A percentile compares a stretch with the other conserved stretches of the same genome.
phyloP scores from a whole-genome alignment of 108 stramenopile species.

The Parietichytrium sp. region DNA sequence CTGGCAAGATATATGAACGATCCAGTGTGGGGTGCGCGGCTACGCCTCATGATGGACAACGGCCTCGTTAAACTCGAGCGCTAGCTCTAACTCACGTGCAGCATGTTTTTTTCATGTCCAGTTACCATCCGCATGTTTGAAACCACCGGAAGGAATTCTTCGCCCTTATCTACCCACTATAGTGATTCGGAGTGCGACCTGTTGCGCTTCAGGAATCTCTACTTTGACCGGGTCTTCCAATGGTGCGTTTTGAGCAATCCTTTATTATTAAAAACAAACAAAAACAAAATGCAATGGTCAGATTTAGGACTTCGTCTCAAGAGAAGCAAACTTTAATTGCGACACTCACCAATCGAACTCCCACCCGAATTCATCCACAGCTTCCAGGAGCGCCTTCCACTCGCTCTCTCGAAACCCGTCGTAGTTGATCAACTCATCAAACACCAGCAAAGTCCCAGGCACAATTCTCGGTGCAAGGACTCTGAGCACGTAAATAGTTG shows the following conservation, averaged over 20 bases:
- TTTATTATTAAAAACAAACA: too few relatives aligned
- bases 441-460: conserved; percentile 28
- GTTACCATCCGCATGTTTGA: too few relatives aligned
- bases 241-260: conserved; percentile 22
- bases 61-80: conserved; percentile 7
- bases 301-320: too few relatives aligned
- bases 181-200: conserved; percentile 33
- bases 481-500: not conserved
- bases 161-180: too few relatives aligned
- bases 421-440: conserved; percentile 25
- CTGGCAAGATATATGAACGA: not conserved
- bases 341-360: conserved; percentile 20
- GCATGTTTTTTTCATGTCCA: too few relatives aligned
- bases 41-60: not conserved
- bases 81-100: too few relatives aligned
- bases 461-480: conserved; percentile 7
- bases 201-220: conserved; percentile 15
- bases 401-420: not conserved
- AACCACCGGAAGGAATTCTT: too few relatives aligned
- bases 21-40: not conserved
- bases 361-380: conserved; percentile 18
- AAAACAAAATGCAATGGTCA: too few relatives aligned
- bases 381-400: conserved; percentile 37
- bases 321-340: too few relatives aligned
- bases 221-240: conserved; percentile 13